Evolutionary conservation across 1,284 basidiomycete genomes (phyloP), one percentile per base, ranked within the genome.

Genomic region (Rhizoctonia solani): DNA sequence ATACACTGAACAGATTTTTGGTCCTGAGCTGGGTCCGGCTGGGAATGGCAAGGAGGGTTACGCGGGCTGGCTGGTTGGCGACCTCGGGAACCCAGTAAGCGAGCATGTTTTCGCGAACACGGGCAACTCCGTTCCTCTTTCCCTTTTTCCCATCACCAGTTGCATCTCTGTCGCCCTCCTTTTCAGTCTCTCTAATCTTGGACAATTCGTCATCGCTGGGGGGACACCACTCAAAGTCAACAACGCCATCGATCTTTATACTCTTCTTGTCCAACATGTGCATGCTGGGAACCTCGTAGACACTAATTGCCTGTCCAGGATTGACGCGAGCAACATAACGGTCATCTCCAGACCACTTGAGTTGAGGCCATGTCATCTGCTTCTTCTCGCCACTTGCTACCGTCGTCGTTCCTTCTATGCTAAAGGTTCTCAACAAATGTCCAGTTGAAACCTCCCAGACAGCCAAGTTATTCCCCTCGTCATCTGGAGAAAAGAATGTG

Each of bases 181-280:
- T 41, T 2, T 41, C 49, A 13, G 23, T 47, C 49, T 65, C 61
- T 29, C 47, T 65, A 16, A 65, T 13, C 29, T 65, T 65, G 32
- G 29, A 42, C 23, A 34, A 25, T 50, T 65, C 61, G 39, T 65
- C 61, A 74, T 98, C 95, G 68, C 92, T 89, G 71, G 90, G 85
- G 34, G 97, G 97, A 74, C 93, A 95, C 97, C 97, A 99, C 80
- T 99, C 97, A 78, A 99, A 99, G 80, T 99, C 97, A 72, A 95
- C 85, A 39, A 99, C 96, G 25, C 96, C 97, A 74, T 99, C 95
- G 69, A 99, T 92, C 82, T 98, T 98, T 79, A 99, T 82, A 73
- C 90, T 93, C 82, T 98, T 99, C 81, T 98, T 98, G 74, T 94
- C 96, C 69, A 98, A 86, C 59, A 99, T 82, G 73, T 89, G 88